Base-by-base conservation (phyloP, 768 basidiomycete species). In the Lactarius sanguifluus region DNA sequence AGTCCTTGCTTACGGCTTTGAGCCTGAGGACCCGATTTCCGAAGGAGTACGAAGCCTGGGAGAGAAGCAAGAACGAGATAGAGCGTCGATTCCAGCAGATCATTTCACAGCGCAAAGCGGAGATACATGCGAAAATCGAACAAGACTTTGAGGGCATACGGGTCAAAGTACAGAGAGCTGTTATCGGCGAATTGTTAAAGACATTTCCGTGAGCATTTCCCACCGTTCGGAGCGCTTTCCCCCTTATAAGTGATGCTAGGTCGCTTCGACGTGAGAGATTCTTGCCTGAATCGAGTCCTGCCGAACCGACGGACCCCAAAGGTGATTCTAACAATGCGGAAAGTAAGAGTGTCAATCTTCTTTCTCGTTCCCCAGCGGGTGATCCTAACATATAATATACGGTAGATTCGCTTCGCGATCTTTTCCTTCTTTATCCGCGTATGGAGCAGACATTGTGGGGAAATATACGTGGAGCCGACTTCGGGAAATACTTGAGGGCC, bases 391-490 rank as follows among this genome's bases (percentile, higher is more conserved):
- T 30, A 32, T 18, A 6, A n/a, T n/a, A n/a, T n/a, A 2, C 32
- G 2, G 3, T 54, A 67, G 66, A 62, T 15, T 34, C 47, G 32
- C 66, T 63, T 8, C 18, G 32, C 5, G 41, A 45, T 12, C 9
- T 63, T 6, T 67, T 67, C 18, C 30, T 1, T 0, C 13, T 59
- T 3, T 55, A 30, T 59, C 52, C 66, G 12, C 47, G 23, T 4
- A 28, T 57, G 2, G 13, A 25, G 9, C 9, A n/a, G 28, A 36
- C 0, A 1, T 63, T 45, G 9, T 34, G 55, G 23, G 5, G 1
- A 15, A 13, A 2, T 16, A 55, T 63, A 9, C 25, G 36, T 2
- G 25, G 20, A 8, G 66, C 62, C 20, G 52, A 54, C 28, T 28
- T 67, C 9, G 62, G 30, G 8, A 30, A 28, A 0, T 55, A 34